A percentile compares a stretch with the other conserved stretches of the same genome.
phyloP scores from a whole-genome alignment of 768 basidiomycete species.

The Russula olivacea region DNA sequence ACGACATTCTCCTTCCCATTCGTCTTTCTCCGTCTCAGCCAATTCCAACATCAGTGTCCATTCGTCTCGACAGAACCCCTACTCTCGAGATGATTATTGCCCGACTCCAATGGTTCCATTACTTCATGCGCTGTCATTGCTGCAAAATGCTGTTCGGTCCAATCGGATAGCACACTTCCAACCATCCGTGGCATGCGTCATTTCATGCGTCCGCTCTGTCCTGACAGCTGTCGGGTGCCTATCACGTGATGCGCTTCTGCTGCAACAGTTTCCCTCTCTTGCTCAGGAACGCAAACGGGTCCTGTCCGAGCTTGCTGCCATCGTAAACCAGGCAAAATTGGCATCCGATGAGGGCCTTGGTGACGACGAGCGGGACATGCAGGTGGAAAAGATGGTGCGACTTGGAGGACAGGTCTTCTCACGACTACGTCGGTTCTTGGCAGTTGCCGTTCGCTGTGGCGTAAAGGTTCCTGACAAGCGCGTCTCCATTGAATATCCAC shows the following conservation, averaged over 20 bases:
- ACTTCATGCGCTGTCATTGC: conserved; percentile 75
- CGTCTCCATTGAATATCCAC: conserved; percentile 16
- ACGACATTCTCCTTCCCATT: conserved; percentile 22
- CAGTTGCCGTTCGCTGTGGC: conserved; percentile 69
- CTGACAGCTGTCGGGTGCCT: conserved; percentile 80
- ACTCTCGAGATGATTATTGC: conserved; percentile 40
- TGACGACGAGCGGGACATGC: conserved; percentile 45
- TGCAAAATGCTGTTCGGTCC: conserved; percentile 79
- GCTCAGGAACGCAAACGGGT: conserved; percentile 77
- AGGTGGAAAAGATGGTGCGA: conserved; percentile 73
- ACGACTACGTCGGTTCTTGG: conserved; percentile 73
- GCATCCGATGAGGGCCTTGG: conserved; percentile 48
- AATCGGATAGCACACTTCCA: conserved; percentile 81
- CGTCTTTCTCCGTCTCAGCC: conserved; percentile 16
- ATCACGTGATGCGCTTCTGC: conserved; percentile 68
- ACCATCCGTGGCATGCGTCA: conserved; percentile 90
- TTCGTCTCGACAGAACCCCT: conserved; percentile 17
- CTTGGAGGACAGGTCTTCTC: conserved; percentile 77
- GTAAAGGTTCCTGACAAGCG: conserved; percentile 49
- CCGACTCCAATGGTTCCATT: conserved; percentile 79
- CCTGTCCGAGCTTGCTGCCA: conserved; percentile 67
- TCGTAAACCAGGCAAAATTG: conserved; percentile 76
- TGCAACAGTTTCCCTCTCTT: conserved; percentile 60
- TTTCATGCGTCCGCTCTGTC: conserved; percentile 86
- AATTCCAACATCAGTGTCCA: conserved; percentile 7